Conservation (phyloP, 768 basidiomycete genomes). For the Leccinum rimulosum region DNA sequence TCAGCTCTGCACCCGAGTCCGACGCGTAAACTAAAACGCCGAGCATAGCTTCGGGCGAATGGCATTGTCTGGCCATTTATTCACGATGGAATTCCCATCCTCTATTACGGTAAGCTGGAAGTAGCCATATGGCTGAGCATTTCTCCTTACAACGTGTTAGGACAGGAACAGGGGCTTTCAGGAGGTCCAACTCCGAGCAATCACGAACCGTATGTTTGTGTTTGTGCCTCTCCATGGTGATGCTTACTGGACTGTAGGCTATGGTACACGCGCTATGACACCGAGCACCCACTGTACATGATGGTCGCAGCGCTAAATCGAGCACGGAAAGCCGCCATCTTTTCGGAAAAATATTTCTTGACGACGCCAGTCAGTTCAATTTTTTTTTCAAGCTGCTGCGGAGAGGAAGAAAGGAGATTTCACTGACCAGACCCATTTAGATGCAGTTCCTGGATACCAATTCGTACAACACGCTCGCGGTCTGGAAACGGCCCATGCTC, state of each 20-base stretch:
- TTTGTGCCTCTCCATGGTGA: not conserved
- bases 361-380: slow-evolving; percentile 40
- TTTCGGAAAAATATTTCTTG: slow-evolving; percentile 42
- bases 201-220: slow-evolving; percentile 44
- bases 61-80: slow-evolving; percentile 51
- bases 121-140: not conserved
- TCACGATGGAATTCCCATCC: slow-evolving; percentile 48
- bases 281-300: slow-evolving; percentile 46
- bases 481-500: slow-evolving; percentile 57
- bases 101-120: slow-evolving; percentile 43
- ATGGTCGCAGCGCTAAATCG: slow-evolving; percentile 50
- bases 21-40: not conserved
- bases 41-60: slow-evolving; percentile 40
- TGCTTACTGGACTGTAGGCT: slow-evolving; percentile 38
- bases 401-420: not conserved
- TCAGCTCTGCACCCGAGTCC: too few relatives aligned
- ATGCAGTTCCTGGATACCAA: slow-evolving; percentile 43
- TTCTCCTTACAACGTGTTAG: slow-evolving; percentile 17
- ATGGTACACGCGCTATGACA: slow-evolving; percentile 57
- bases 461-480: slow-evolving; percentile 39
- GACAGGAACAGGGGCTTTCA: slow-evolving; percentile 49
- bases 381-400: not conserved
- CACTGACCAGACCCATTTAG: slow-evolving; percentile 26
- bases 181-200: slow-evolving; percentile 46
- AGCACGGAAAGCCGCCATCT: slow-evolving; percentile 50